These are phyloP conservation scores for Arachis monticola DNA, from an alignment of 331 rosid species.

Conservation along the genomic window DNA sequence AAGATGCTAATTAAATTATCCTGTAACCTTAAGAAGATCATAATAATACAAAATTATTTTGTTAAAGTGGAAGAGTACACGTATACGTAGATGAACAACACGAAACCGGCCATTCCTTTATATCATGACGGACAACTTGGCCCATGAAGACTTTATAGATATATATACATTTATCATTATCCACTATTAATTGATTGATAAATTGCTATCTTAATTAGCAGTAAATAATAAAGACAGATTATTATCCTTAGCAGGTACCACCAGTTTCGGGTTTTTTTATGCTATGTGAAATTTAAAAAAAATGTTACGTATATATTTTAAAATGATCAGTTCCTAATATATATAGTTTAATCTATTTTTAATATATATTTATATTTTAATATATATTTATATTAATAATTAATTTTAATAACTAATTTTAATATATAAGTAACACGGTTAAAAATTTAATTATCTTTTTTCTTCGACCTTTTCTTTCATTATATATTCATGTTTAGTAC, in stretches of 20 bases:
- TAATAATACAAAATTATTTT: slow-evolving; percentile 6
- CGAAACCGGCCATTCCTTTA: slow-evolving; percentile 20
- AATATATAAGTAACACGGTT: too few species aligned
- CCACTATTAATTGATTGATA: not conserved
- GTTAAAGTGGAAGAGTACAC: not conserved
- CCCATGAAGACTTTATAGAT: slow-evolving; percentile 8
- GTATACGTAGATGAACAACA: slow-evolving; percentile 8
- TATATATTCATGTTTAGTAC: not conserved
- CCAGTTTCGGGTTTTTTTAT: slow-evolving; percentile 22
- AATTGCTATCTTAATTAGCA: not conserved
- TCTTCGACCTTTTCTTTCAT: not conserved
- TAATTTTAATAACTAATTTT: too few species aligned
- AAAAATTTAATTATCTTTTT: not conserved
- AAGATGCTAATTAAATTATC: slow-evolving; percentile 8
- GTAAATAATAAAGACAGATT: slow-evolving; percentile 26
- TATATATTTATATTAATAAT: too few species aligned
- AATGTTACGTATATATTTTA: too few species aligned
- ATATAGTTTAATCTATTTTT: too few species aligned
- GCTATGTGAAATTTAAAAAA: not conserved
- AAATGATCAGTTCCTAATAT: too few species aligned
- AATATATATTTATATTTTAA: too few species aligned
- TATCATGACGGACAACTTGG: slow-evolving; percentile 17
- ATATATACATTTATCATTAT: not conserved
- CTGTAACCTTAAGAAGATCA: not conserved
- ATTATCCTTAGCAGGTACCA: slow-evolving; percentile 24